A percentile compares a stretch with the other conserved stretches of the same genome.
Conservation (phyloP, 2,329 filamentous ascomycete species). For the Colletotrichum sp. region DNA sequence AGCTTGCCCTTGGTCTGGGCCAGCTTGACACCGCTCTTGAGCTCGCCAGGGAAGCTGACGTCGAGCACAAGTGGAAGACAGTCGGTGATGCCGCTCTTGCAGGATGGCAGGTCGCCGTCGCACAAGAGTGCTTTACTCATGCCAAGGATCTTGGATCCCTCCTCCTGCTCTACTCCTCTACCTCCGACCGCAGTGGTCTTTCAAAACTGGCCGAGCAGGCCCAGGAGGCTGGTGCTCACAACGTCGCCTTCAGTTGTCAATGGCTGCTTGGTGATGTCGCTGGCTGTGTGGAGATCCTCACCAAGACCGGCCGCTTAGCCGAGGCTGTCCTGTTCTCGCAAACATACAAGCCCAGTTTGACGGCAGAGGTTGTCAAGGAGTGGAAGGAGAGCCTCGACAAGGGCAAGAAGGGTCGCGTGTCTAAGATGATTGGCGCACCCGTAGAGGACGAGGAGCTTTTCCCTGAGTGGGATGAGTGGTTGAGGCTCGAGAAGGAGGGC, state of each 20-base stretch:
- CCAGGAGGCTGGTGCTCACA: conserved; percentile 79
- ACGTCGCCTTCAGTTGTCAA: conserved; percentile 88
- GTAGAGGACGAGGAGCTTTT: conserved; percentile 88
- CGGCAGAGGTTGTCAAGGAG: conserved; percentile 67
- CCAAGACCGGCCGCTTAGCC: conserved; percentile 77
- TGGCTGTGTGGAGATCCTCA: conserved; percentile 79
- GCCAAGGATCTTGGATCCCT: conserved; percentile 91
- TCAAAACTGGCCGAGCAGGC: conserved; percentile 76
- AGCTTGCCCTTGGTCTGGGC: conserved; percentile 82
- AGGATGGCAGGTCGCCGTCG: conserved; percentile 85
- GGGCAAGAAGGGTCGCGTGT: conserved; percentile 82
- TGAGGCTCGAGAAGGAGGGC: conserved; percentile 79
- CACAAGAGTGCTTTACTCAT: conserved; percentile 90
- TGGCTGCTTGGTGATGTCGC: conserved; percentile 88
- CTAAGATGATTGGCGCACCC: conserved; percentile 82
- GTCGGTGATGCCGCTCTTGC: conserved; percentile 90
- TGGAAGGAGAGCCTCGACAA: conserved; percentile 90
- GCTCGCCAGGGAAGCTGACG: conserved; percentile 81
- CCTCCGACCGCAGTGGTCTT: conserved; percentile 78
- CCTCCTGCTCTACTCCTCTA: conserved; percentile 86
- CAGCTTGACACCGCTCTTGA: conserved; percentile 86
- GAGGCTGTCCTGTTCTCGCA: conserved; percentile 93
- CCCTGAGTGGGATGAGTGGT: conserved; percentile 93
- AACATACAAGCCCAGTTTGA: conserved; percentile 88
- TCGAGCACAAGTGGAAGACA: conserved; percentile 98